Evolutionary conservation across 2,329 filamentous ascomycete genomes (phyloP).

Genomic region (Chaetomiaceae sp.): DNA sequence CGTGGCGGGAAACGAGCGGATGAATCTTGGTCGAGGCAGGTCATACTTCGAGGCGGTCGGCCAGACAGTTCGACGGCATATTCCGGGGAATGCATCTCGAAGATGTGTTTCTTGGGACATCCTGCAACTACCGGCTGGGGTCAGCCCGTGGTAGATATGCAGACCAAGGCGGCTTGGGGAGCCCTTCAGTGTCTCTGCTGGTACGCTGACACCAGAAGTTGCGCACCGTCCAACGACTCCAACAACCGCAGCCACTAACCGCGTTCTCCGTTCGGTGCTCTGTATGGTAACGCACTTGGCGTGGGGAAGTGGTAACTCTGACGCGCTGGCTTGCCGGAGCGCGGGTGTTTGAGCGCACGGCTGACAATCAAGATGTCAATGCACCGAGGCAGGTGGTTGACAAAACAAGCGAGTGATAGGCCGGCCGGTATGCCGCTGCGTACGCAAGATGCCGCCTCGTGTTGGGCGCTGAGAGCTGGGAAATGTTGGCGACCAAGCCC

Average conservation of each 20-base stretch:
- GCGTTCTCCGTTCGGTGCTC: background rate
- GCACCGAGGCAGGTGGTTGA: background rate
- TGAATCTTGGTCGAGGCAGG: background rate
- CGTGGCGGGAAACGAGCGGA: background rate
- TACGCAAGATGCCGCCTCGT: background rate
- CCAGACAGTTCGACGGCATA: background rate
- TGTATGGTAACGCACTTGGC: constrained; percentile 23
- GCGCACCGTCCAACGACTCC: background rate
- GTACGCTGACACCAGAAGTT: background rate
- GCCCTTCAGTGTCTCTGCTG: background rate
- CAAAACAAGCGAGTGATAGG: background rate
- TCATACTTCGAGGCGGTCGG: background rate
- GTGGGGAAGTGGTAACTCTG: constrained; percentile 12
- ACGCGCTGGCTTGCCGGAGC: constrained; percentile 13
- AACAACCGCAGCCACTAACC: background rate
- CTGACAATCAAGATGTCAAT: constrained; percentile 18
- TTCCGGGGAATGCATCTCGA: background rate
- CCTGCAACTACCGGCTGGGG: constrained; percentile 20
- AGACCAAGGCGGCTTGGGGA: constrained; percentile 11
- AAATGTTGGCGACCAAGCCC: background rate
- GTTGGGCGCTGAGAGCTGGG: background rate
- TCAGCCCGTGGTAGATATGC: constrained; percentile 13
- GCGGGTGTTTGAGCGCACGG: constrained; percentile 14
- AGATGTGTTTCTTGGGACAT: background rate
- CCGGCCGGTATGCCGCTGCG: background rate